Evolutionary conservation across 331 rosid species (phyloP).

Genomic region (Malus hybrid): DNA sequence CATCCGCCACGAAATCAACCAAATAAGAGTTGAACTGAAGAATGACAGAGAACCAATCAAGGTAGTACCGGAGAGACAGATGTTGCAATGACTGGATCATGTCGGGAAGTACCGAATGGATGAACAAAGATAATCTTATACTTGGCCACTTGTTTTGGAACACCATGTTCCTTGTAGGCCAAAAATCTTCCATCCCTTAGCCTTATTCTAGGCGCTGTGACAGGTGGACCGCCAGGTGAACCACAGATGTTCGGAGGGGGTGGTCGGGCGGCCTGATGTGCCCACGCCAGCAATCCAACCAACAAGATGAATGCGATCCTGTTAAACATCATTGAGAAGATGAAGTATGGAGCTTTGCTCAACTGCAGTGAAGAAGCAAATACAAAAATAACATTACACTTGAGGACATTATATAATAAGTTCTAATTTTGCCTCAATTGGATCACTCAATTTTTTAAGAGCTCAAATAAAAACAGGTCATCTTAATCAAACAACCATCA

Average conservation of each 20-base stretch:
- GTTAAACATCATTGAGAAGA: constrained; percentile 16
- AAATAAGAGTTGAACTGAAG: too few species aligned
- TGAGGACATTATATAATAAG: background rate
- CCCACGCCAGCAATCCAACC: constrained; percentile 18
- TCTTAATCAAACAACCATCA: background rate
- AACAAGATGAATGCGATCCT: constrained; percentile 7
- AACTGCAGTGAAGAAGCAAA: background rate
- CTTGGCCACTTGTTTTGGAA: constrained; percentile 24
- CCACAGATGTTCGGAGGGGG: constrained; percentile 30
- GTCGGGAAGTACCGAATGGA: constrained; percentile 26
- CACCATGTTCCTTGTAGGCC: constrained; percentile 38
- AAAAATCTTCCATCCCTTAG: constrained; percentile 38
- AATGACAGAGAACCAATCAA: too few species aligned
- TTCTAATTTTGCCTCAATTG: background rate
- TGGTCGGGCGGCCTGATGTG: constrained; percentile 12
- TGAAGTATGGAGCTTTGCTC: background rate
- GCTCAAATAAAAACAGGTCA: background rate
- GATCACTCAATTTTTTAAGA: background rate
- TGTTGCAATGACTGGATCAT: constrained; percentile 9
- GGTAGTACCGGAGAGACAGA: constrained; percentile 9
- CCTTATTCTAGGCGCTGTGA: constrained; percentile 33
- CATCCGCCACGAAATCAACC: background rate
- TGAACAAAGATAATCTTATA: constrained; percentile 28
- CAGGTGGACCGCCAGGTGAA: constrained; percentile 19
- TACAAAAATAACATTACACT: background rate